Evolutionary conservation across 805 yeast genomes (phyloP), one percentile per base, ranked within the genome.

Genomic region (Ogataea pignaliae): DNA sequence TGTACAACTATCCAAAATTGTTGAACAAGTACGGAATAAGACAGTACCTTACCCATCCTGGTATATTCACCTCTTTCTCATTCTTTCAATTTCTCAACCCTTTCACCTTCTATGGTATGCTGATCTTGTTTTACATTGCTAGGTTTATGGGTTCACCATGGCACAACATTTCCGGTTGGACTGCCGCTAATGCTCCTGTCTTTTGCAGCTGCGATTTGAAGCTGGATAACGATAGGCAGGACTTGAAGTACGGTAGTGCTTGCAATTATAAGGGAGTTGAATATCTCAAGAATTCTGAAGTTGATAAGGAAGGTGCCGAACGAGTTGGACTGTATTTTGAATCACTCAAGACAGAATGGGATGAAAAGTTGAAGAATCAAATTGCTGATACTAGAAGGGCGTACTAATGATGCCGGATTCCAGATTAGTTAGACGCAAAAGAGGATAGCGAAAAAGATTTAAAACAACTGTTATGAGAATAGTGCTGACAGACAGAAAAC

Each of bases 21-120:
- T 56, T 58, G 21, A 54, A 66, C 29, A 55, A 73, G 11, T 59
- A 73, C 41, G 85, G 82, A 1, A 76, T 91, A 39, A 71, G 69
- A 39, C 89, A 85, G 58, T 89, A 86, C 65, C 67, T 91, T 30
- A 81, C 86, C 5, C 97, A 93, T 47, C 99, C 99, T 0, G 99
- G 99, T 14, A 87, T 93, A 26, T 89, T 93, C 64, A 83, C 84
- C 17, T 84, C 95, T 42, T 83, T 83, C 48, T 84, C 95, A 3
- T 88, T 87, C 55, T 81, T 77, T 63, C 78, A 81, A 53, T 86
- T 76, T 54, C 73, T 93, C 60, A 89, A 88, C 59, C 65, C 85
- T 4, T 71, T 90, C 62, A 83, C 96, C 1, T 87, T 79, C 59
- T 80, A 85, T 52, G 95, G 95, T 11, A 93, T 93, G 98, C 58